These are phyloP conservation scores for Penicillium sp. DNA, from an alignment of 2,329 filamentous ascomycete species.

Conservation along the genomic window DNA sequence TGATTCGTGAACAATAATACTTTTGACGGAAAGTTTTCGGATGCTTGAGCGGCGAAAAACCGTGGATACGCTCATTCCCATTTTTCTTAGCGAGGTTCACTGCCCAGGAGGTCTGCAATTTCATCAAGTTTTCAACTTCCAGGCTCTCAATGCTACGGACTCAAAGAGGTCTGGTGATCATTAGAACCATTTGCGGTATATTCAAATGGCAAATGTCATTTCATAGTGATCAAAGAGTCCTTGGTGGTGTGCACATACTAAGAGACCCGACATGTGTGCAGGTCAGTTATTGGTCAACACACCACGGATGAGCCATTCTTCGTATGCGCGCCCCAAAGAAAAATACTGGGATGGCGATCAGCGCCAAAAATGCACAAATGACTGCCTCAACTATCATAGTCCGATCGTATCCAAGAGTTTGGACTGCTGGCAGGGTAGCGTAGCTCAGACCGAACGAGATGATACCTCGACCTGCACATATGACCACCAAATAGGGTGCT, in stretches of 20 bases:
- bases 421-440: slow-evolving; percentile 5
- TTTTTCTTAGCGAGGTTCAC: too few species aligned
- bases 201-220: too few species aligned
- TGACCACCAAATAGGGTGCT: slow-evolving; percentile 13
- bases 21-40: too few species aligned
- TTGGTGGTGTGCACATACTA: too few species aligned
- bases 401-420: slow-evolving; percentile 4
- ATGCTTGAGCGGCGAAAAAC: background rate
- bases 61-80: too few species aligned
- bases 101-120: too few species aligned
- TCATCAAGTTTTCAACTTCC: too few species aligned
- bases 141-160: too few species aligned
- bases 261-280: background rate
- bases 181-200: too few species aligned
- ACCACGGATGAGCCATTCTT: background rate
- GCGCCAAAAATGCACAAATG: slow-evolving; percentile 4
- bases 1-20: too few species aligned
- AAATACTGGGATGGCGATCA: slow-evolving; percentile 6
- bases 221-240: too few species aligned
- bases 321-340: slow-evolving; percentile 1
- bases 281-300: background rate
- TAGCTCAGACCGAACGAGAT: slow-evolving; percentile 16
- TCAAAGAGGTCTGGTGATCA: too few species aligned
- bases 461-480: slow-evolving; percentile 13
- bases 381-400: slow-evolving; percentile 7